Base-by-base conservation (phyloP, 2,329 filamentous ascomycete genomes). In the Sporothrix protearum region DNA sequence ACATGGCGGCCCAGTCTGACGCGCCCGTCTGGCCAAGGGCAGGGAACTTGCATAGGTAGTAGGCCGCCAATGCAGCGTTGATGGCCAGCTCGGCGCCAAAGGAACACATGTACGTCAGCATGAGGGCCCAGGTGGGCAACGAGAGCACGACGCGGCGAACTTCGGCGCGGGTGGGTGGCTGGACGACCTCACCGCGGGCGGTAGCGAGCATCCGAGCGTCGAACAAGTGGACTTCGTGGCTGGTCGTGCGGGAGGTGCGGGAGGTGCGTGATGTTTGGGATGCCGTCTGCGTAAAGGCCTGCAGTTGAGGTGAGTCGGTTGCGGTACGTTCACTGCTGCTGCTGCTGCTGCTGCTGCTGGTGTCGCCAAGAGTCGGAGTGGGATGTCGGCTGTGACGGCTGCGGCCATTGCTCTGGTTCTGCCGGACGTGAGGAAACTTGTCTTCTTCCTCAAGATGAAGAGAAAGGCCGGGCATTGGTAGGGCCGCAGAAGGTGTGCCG, bases 1-100 rank as follows among this genome's bases (percentile, higher is more conserved):
- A 93, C 84, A 92, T 92, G 75, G 91, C 79, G 16, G 91, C 91
- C 85, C 89, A 88, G 78, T 86, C 85, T 74, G 87, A 84, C 0
- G 87, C 84, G 16, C 81, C 79, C 1, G 88, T 88, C 78, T 89
- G 85, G 22, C 82, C 82, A 1, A 89, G 83, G n/a, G 77, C 70
- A 0, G 87, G 86, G 78, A 89, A 89, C 81, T 87, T 88, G 76
- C 84, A 83, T 75, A 84, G 80, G 80, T 88, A 88, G 82, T 88
- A 90, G 1, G 85, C 80, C 64, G 84, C 83, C 30, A 91, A 84
- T 55, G 89, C 80, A 4, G 85, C 81, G 82, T 90, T 89, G 80
- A 91, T 85, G 73, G 88, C 85, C 22, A 90, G 83, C 78, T 90
- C 88, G 57, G 82, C 85, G 61, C 88, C 88, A 75, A 90, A 90